Conservation (phyloP, 352 stramenopile species). For the Phytophthora sp. region DNA sequence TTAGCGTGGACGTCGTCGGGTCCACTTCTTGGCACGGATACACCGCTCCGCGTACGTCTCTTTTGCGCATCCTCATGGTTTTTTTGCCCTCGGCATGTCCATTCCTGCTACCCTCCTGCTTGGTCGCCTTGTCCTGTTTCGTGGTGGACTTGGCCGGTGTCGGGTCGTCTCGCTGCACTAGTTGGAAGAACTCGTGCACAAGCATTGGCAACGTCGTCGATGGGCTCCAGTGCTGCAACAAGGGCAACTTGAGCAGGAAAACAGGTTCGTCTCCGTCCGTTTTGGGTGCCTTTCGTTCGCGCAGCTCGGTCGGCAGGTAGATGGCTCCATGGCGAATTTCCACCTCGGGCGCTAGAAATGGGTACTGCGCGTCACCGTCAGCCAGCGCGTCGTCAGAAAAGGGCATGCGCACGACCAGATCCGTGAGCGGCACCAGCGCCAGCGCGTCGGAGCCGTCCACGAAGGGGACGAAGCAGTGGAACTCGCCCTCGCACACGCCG, state of each 20-base stretch:
- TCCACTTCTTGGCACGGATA: constrained; percentile 81
- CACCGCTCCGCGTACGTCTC: constrained; percentile 69
- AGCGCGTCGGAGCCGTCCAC: constrained; percentile 74
- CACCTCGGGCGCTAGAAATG: constrained; percentile 63
- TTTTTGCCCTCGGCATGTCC: constrained; percentile 17
- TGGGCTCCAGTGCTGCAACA: constrained; percentile 74
- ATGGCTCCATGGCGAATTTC: constrained; percentile 50
- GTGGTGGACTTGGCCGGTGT: constrained; percentile 28
- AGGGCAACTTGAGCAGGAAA: constrained; percentile 52
- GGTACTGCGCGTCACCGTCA: constrained; percentile 54
- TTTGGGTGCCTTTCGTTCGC: constrained; percentile 22
- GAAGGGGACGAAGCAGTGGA: constrained; percentile 82
- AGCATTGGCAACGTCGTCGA: constrained; percentile 80
- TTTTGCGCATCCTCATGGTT: constrained; percentile 68
- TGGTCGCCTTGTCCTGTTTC: constrained; percentile 3
- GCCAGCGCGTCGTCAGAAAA: constrained; percentile 40
- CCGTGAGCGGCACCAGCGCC: constrained; percentile 59
- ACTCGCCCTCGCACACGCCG: constrained; percentile 57
- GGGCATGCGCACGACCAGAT: constrained; percentile 63
- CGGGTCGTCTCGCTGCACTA: constrained; percentile 64
- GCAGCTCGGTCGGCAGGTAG: constrained; percentile 60
- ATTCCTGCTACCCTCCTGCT: not conserved
- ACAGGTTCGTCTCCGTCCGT: constrained; percentile 25
- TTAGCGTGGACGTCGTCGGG: constrained; percentile 55
- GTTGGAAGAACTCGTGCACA: constrained; percentile 65